A percentile compares a stretch with the other conserved stretches of the same genome.
phyloP scores from a whole-genome alignment of 805 yeast genomes.

The Suhomyces tanzawaensis region DNA sequence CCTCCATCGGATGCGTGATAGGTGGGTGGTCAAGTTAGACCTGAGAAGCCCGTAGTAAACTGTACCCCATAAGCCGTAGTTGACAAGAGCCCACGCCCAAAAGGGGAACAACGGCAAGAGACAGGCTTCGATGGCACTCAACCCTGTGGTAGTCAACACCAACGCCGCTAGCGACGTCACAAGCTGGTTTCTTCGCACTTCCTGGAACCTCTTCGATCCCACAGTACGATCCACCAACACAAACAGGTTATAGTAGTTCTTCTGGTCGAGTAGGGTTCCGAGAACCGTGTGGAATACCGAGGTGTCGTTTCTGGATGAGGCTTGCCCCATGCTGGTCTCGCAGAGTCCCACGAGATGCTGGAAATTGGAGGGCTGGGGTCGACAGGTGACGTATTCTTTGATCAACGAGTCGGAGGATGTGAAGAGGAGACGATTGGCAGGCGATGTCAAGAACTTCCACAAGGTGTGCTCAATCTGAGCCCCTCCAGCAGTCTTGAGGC shows the following conservation, averaged over 20 bases:
- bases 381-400: constrained; percentile 16
- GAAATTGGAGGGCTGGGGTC: constrained; percentile 17
- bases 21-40: constrained; percentile 8
- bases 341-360: neutral
- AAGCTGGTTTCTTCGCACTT: neutral
- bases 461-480: constrained; percentile 5
- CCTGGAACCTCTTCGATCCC: constrained; percentile 10
- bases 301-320: neutral
- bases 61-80: constrained; percentile 4
- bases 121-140: constrained; percentile 15
- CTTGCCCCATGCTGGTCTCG: neutral
- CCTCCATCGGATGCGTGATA: constrained; percentile 39
- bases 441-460: constrained; percentile 1
- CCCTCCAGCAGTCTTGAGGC: neutral
- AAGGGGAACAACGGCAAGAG: constrained; percentile 15
- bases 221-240: constrained; percentile 27
- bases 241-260: constrained; percentile 29
- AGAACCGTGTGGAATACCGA: constrained; percentile 12
- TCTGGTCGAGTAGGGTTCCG: constrained; percentile 18
- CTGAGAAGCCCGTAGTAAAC: constrained; percentile 7
- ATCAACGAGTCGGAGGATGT: constrained; percentile 7
- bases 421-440: neutral
- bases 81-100: constrained; percentile 10
- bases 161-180: neutral
- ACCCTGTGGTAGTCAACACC: constrained; percentile 4